Conservation (phyloP, 176 grass and related monocot genomes). For the bread wheat (Triticum aestivum) region DNA sequence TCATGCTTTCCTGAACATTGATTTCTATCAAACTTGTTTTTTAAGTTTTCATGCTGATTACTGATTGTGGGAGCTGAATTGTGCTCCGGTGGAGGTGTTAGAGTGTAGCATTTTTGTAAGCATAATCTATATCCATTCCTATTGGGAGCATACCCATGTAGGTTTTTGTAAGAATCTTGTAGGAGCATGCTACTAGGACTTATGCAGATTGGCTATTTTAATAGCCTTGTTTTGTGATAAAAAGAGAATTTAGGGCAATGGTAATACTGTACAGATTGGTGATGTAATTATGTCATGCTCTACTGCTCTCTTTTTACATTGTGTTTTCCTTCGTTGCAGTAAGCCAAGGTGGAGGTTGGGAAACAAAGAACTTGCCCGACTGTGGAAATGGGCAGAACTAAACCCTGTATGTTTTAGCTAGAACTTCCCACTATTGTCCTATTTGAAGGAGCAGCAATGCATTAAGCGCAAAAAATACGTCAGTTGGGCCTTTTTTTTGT, state of each 20-base stretch:
- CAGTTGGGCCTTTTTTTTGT: background rate
- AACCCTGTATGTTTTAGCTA: background rate
- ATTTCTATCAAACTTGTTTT: too few relatives aligned
- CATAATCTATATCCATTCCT: too few relatives aligned
- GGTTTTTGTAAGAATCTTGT: too few relatives aligned
- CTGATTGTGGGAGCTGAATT: too few relatives aligned
- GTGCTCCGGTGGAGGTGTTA: too few relatives aligned
- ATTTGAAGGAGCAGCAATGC: background rate
- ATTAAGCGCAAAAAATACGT: background rate
- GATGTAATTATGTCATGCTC: background rate
- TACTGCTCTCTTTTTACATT: background rate
- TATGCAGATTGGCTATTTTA: background rate
- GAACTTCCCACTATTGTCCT: slow-evolving; percentile 6
- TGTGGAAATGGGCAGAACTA: background rate
- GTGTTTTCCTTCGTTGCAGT: background rate
- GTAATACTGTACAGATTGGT: background rate
- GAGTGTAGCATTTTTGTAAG: too few relatives aligned
- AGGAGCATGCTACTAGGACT: too few relatives aligned
- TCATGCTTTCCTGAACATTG: too few relatives aligned
- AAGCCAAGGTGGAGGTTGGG: slow-evolving; percentile 23
- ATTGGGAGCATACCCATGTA: too few relatives aligned
- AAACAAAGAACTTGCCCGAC: background rate
- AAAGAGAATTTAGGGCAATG: background rate
- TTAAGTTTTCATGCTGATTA: too few relatives aligned
- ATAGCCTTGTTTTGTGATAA: slow-evolving; percentile 7